Evolutionary conservation across 306 rosid species (phyloP).

Genomic region (Spatholobus suberectus): DNA sequence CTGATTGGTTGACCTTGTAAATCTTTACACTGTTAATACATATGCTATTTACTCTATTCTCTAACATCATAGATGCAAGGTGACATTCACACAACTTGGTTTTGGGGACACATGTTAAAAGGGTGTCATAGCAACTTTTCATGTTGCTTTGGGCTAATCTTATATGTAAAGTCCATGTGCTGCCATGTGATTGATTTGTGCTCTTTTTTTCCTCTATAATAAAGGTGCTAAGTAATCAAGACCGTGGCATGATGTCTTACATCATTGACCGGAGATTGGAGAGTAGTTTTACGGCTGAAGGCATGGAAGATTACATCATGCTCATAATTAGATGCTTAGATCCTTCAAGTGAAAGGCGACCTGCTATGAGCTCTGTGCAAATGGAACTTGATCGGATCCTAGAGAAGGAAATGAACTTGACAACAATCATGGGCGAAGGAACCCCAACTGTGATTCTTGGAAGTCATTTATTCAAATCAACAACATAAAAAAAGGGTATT

Average conservation of each 20-base stretch:
- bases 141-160: not conserved
- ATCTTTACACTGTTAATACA: not conserved
- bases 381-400: slow-evolving; percentile 76
- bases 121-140: not conserved
- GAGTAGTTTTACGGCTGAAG: slow-evolving; percentile 78
- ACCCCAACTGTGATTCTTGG: slow-evolving; percentile 77
- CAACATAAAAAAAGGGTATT: slow-evolving; percentile 39
- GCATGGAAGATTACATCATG: slow-evolving; percentile 66
- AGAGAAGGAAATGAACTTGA: slow-evolving; percentile 83
- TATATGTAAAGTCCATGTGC: not conserved
- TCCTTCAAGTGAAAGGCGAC: slow-evolving; percentile 78
- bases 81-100: not conserved
- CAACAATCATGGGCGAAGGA: slow-evolving; percentile 91
- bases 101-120: not conserved
- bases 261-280: slow-evolving; percentile 70
- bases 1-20: not conserved
- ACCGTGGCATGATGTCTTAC: slow-evolving; percentile 40
- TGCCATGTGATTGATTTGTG: slow-evolving; percentile 3
- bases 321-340: slow-evolving; percentile 63
- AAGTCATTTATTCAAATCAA: slow-evolving; percentile 71
- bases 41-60: not conserved
- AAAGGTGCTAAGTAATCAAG: slow-evolving; percentile 63
- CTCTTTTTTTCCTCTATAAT: not conserved
- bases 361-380: slow-evolving; percentile 73
- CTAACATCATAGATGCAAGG: not conserved